These are phyloP conservation scores for Vigna nakashimae DNA, from an alignment of 306 rosid genomes.

Conservation along the genomic window DNA sequence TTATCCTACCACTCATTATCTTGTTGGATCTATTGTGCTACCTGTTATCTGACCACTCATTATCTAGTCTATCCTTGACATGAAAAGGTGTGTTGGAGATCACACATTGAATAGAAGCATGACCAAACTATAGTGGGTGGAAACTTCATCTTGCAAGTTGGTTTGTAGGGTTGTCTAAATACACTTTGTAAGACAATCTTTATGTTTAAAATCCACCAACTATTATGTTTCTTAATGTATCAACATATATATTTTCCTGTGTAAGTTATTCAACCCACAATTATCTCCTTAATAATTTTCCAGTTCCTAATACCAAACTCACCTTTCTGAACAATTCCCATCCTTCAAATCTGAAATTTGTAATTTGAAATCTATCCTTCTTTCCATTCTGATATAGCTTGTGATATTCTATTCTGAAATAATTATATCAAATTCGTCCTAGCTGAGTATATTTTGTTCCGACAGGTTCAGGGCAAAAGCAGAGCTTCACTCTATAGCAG, in stretches of 20 bases:
- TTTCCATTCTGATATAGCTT: constrained; percentile 17
- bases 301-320: neutral
- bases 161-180: too few species aligned
- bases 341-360: constrained; percentile 5
- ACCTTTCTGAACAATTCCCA: constrained; percentile 27
- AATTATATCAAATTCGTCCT: constrained; percentile 33
- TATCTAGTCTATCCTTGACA: too few species aligned
- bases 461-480: constrained; percentile 77
- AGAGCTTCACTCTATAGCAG: constrained; percentile 73
- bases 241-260: neutral
- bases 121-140: too few species aligned
- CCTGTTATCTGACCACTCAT: too few species aligned
- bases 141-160: too few species aligned
- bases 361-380: constrained; percentile 4
- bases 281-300: neutral
- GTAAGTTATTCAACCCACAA: constrained; percentile 12
- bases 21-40: too few species aligned
- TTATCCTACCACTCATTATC: too few species aligned
- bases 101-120: too few species aligned
- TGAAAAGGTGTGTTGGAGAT: too few species aligned
- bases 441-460: constrained; percentile 40
- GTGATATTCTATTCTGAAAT: constrained; percentile 26
- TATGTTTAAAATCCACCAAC: neutral
- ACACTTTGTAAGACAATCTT: neutral
- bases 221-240: neutral